Conservation (phyloP, 2,329 filamentous ascomycete species). For the Fusarium illudens region DNA sequence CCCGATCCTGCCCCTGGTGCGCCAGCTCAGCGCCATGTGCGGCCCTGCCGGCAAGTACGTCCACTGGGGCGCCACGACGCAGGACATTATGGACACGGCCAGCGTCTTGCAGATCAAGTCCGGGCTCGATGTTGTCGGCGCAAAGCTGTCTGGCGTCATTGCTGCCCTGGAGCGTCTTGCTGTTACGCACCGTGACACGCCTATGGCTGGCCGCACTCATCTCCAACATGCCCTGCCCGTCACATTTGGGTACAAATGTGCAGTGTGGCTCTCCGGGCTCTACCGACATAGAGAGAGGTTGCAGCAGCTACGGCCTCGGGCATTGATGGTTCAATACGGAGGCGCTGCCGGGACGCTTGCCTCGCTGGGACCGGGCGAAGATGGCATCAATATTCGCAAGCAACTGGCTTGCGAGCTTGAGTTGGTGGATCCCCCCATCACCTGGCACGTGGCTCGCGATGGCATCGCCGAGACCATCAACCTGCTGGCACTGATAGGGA, state of each 20-base stretch:
- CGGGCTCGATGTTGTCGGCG: constrained; percentile 58
- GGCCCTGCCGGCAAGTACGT: constrained; percentile 50
- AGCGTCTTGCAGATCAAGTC: constrained; percentile 61
- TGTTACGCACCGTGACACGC: constrained; percentile 57
- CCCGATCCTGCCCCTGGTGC: constrained; percentile 60
- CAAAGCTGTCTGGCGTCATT: constrained; percentile 54
- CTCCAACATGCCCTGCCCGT: constrained; percentile 65
- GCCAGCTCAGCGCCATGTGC: constrained; percentile 48
- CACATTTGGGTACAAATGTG: constrained; percentile 67
- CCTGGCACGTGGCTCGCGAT: constrained; percentile 66
- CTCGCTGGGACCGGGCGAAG: constrained; percentile 57
- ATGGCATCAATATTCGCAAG: constrained; percentile 58
- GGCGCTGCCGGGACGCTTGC: constrained; percentile 65
- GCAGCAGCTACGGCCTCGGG: constrained; percentile 54
- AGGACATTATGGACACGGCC: constrained; percentile 67
- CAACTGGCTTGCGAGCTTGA: constrained; percentile 58
- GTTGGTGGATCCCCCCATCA: constrained; percentile 60
- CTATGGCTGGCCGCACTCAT: constrained; percentile 66
- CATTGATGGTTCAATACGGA: constrained; percentile 63
- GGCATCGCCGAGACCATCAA: constrained; percentile 62
- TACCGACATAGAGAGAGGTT: constrained; percentile 59
- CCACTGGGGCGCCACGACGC: constrained; percentile 67
- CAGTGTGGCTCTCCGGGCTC: constrained; percentile 61
- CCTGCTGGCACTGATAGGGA: constrained; percentile 62
- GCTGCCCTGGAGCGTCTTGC: constrained; percentile 53